Evolutionary conservation across 352 stramenopile species (phyloP), one percentile per base, ranked within the genome.

Genomic region (Elongisporangium senticosum): DNA sequence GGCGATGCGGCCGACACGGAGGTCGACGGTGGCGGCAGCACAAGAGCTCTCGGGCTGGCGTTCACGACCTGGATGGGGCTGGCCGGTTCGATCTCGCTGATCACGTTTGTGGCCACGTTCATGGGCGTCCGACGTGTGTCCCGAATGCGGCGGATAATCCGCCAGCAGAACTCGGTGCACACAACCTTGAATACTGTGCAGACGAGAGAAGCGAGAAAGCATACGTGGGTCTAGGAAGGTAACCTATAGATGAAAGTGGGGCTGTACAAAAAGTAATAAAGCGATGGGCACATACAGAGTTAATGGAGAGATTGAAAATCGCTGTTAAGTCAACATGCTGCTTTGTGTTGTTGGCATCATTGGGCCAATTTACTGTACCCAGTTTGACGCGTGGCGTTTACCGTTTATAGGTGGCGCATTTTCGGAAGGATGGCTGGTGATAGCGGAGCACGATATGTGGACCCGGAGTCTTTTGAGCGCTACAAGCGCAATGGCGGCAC

Each of bases 401-500:
- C 33, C 33, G 33, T 43, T 6, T 43, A 17, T 17, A 43, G 23
- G 2, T 5, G 10, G 33, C 17, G 33, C 8, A 17, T 10, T 2
- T 43, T 43, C 33, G 48, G 2, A 24, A 24, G 48, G 7, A 52
- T 52, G n/a, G 48, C 14, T 1, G 48, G 7, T n/a, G 48, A 24
- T 14, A 52, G 7, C 17, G 49, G 5, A 53, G 17, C 49, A 17
- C 66, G 67, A 4, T 83, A 84, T 58, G 62, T 74, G 24, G 79
- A 90, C 58, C 37, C 50, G 8, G 37, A 56, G 3, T 72, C 71
- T 48, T 68, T 72, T 47, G 74, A 78, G 50, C 61, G 69, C 22
- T 90, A 86, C 61, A 52, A 66, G 37, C 62, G 65, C 6, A 26
- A 78, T 53, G 74, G 77, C 26, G 83, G 79, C 0, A 79, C 88